phyloP scores from a whole-genome alignment of 306 rosid species.

The Dalbergia oliveri region DNA sequence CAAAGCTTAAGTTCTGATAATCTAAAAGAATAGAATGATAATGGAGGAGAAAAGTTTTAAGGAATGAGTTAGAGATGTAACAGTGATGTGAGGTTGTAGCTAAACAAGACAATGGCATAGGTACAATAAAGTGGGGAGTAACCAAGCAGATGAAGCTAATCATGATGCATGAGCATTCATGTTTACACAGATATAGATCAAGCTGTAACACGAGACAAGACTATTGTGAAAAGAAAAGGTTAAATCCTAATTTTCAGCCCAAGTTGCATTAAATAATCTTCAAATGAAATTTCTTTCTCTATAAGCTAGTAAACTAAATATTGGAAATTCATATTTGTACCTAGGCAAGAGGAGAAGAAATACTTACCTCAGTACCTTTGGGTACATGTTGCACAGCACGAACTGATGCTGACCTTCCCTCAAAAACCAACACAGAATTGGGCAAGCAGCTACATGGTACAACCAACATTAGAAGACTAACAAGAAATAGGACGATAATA shows the following conservation, averaged over 20 bases:
- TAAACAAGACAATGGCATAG: no score
- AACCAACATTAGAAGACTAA: slow-evolving; percentile 47
- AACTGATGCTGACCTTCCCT: slow-evolving; percentile 78
- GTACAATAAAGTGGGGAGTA: no score
- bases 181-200: no score
- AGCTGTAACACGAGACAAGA: neutral
- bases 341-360: slow-evolving; percentile 15
- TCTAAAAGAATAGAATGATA: no score
- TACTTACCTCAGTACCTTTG: slow-evolving; percentile 75
- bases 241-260: slow-evolving; percentile 14
- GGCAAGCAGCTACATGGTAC: slow-evolving; percentile 72
- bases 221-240: neutral
- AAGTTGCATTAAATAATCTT: slow-evolving; percentile 20
- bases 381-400: slow-evolving; percentile 84
- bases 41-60: no score
- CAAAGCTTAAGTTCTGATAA: no score
- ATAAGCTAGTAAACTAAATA: slow-evolving; percentile 20
- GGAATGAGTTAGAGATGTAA: no score
- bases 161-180: no score
- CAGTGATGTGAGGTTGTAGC: no score
- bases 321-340: slow-evolving; percentile 14
- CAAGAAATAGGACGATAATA: slow-evolving; percentile 37
- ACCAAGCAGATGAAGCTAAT: no score
- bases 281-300: slow-evolving; percentile 38
- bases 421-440: slow-evolving; percentile 87